Evolutionary conservation across 148 eudicot genomes (phyloP), one percentile per base, ranked within the genome.

Genomic region (Nepenthes mirabilis): DNA sequence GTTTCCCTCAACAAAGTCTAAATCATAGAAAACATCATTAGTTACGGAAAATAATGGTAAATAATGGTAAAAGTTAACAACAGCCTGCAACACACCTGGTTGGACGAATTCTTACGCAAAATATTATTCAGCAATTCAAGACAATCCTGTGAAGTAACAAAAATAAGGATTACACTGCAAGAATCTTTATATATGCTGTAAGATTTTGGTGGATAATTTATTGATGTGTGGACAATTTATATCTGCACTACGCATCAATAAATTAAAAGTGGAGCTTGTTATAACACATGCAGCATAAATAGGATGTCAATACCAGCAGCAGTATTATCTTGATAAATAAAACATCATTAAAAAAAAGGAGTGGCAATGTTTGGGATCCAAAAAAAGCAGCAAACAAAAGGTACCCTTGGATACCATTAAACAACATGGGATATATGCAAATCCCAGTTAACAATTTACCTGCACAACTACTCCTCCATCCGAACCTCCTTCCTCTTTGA

Each of bases 391-490:
- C 45, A 40, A 40, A 4, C 45, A 40, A 40, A 23, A 23, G 23
- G 23, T 23, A 23, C 8, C 45, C 8, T 40, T 40, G 8, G 45
- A 4, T 8, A 0, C 4, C 45, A 40, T 8, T 40, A 40, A 8
- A 40, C 8, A 40, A 40, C 45, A 40, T 4, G 1, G 45, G 10
- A n/a, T 50, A 33, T 2, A 36, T 11, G n/a, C 9, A 62, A 12
- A 54, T 14, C 10, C 51, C 43, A 34, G 32, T 33, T 12, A 33
- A 37, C 32, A 58, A 72, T 65, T 64, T 55, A 85, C 99, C 99
- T 93, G 99, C 72, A 93, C 99, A 71, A 93, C 95, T 13, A 93
- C 99, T 43, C 99, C 99, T 33, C 99, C 99, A 59, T 93, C 99
- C 52, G 96, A 93, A 59, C 91, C 91, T 33, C 99, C 99, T 77